Conservation (phyloP, 2,329 filamentous ascomycete species). For the Exophiala viscosa region DNA sequence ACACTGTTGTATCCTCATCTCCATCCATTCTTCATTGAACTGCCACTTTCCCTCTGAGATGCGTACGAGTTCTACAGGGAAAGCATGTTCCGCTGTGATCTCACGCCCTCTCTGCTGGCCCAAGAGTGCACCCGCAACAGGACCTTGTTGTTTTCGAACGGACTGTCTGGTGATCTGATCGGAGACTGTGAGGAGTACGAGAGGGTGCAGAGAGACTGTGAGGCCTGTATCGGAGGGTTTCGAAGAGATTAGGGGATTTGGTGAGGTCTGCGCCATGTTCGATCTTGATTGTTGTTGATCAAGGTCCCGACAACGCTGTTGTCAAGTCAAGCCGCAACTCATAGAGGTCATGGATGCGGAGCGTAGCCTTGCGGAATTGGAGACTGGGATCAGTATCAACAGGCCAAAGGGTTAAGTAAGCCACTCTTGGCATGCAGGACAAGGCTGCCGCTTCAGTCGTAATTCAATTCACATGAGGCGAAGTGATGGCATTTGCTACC, state of each 20-base stretch:
- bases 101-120: constrained; percentile 88
- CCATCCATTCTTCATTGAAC: constrained; percentile 70
- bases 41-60: constrained; percentile 55
- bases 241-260: constrained; percentile 61
- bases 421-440: not conserved
- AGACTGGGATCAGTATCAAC: not conserved
- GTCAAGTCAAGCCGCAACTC: not conserved
- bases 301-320: not conserved
- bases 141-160: constrained; percentile 68
- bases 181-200: constrained; percentile 92
- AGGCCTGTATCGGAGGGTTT: constrained; percentile 71
- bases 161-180: constrained; percentile 93
- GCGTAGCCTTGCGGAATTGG: not conserved
- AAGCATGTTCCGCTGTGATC: constrained; percentile 88
- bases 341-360: not conserved
- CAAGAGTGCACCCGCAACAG: constrained; percentile 80
- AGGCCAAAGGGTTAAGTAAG: not conserved
- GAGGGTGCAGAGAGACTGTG: constrained; percentile 80
- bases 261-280: constrained; percentile 46
- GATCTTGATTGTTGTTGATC: not conserved
- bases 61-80: constrained; percentile 66
- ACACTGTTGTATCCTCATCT: constrained; percentile 79
- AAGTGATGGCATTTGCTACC: not conserved
- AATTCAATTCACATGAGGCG: not conserved
- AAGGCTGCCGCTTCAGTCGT: constrained; percentile 2